phyloP scores from a whole-genome alignment of 2,329 filamentous ascomycete species.

The Hypomyces rosellus region DNA sequence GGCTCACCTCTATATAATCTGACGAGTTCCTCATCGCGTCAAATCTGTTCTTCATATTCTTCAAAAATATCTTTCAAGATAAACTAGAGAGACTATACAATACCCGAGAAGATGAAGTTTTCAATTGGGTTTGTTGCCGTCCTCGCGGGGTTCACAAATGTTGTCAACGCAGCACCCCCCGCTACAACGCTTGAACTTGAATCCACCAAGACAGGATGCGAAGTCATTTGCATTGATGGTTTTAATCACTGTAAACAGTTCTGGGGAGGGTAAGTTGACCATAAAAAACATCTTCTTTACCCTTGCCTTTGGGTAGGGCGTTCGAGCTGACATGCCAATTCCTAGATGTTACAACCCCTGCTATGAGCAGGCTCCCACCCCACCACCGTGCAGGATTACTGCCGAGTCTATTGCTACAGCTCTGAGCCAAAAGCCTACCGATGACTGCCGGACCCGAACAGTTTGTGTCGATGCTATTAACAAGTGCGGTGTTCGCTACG shows the following conservation, averaged over 20 bases:
- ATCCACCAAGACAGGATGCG: too few relatives aligned
- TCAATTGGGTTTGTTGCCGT: too few relatives aligned
- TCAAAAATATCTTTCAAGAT: not conserved
- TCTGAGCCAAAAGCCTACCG: not conserved
- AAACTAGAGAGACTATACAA: too few relatives aligned
- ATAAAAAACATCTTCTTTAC: not conserved
- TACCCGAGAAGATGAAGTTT: too few relatives aligned
- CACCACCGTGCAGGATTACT: not conserved
- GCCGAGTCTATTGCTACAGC: not conserved
- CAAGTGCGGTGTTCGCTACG: constrained; percentile 19
- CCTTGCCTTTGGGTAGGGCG: not conserved
- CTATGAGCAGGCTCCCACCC: constrained; percentile 15
- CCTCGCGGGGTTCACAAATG: too few relatives aligned
- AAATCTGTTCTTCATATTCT: not conserved
- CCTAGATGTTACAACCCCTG: constrained; percentile 27
- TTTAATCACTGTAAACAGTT: constrained; percentile 21
- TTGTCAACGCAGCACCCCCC: too few relatives aligned
- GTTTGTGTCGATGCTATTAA: constrained; percentile 21
- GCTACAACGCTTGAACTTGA: too few relatives aligned
- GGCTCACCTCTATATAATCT: not conserved
- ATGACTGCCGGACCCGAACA: constrained; percentile 20
- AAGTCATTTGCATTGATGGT: constrained; percentile 21
- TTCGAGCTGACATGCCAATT: constrained; percentile 1
- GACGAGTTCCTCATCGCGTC: not conserved
- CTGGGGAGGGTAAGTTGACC: constrained; percentile 22